phyloP scores from a whole-genome alignment of 495 filamentous ascomycete species.

The Acidomyces sp. region DNA sequence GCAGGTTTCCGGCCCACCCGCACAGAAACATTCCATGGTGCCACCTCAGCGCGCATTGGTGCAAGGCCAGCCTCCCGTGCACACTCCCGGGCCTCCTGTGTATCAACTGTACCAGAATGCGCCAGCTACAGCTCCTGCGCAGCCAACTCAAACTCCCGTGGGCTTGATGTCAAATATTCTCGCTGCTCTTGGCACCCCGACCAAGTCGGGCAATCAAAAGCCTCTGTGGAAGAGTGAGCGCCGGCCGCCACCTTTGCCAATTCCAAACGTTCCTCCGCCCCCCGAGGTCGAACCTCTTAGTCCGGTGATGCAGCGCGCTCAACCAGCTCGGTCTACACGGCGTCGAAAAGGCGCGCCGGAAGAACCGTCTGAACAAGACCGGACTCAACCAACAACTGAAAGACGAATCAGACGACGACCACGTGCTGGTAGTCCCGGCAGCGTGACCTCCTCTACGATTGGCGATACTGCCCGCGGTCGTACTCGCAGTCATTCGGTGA shows the following conservation, averaged over 20 bases:
- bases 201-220: slow-evolving; percentile 1
- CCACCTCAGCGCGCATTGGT: neutral
- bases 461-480: slow-evolving; percentile 23
- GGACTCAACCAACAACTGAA: neutral
- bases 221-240: slow-evolving; percentile 12
- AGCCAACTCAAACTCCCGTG: neutral
- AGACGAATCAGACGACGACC: neutral
- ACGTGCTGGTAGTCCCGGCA: slow-evolving; percentile 12
- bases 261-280: neutral
- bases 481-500: slow-evolving; percentile 46
- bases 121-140: slow-evolving; percentile 5
- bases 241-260: slow-evolving; percentile 3
- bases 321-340: neutral
- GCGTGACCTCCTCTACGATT: slow-evolving; percentile 13
- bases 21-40: slow-evolving; percentile 1
- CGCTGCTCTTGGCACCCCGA: slow-evolving; percentile 11
- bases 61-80: slow-evolving; percentile 2
- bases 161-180: slow-evolving; percentile 10
- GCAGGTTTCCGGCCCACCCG: slow-evolving; percentile 7
- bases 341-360: neutral
- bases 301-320: slow-evolving; percentile 8
- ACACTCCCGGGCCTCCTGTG: neutral
- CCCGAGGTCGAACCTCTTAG: slow-evolving; percentile 12
- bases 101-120: slow-evolving; percentile 4
- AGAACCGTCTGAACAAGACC: neutral